Percentiles rank a stretch among this genome's conserved stretches.
Conservation (phyloP, 768 basidiomycete genomes). For the Flagelloscypha sp. region DNA sequence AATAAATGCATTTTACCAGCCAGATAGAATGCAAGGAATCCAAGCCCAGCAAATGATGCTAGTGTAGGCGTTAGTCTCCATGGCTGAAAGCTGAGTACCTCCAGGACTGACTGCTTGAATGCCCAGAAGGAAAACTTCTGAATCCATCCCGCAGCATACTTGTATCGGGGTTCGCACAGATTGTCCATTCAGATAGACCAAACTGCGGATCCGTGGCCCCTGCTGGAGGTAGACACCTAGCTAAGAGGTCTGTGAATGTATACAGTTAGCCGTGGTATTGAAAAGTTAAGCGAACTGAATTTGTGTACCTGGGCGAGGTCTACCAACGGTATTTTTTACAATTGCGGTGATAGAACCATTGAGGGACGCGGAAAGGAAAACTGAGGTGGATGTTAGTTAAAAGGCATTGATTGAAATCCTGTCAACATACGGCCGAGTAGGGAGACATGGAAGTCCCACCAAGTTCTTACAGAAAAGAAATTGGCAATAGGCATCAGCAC, state of each 20-base stretch:
- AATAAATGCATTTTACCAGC: conserved; percentile 92
- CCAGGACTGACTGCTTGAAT: conserved; percentile 64
- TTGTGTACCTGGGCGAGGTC: conserved; percentile 71
- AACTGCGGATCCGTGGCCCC: conserved; percentile 63
- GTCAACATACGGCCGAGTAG: conserved; percentile 5
- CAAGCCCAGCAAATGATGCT: conserved; percentile 93
- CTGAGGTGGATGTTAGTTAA: conserved; percentile 37
- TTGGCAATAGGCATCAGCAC: conserved; percentile 64
- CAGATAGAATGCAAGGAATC: conserved; percentile 80
- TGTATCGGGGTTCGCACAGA: conserved; percentile 69
- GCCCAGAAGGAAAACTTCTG: conserved; percentile 88
- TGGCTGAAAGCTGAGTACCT: neutral
- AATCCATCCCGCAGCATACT: conserved; percentile 71
- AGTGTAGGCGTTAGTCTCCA: conserved; percentile 4
- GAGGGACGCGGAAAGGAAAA: conserved; percentile 28
- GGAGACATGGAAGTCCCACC: conserved; percentile 74
- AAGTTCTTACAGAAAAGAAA: conserved; percentile 62
- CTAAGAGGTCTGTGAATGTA: conserved; percentile 43
- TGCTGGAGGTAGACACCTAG: conserved; percentile 59
- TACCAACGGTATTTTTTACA: conserved; percentile 79
- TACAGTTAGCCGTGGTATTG: neutral
- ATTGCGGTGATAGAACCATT: conserved; percentile 81
- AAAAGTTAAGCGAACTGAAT: neutral
- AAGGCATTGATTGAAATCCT: conserved; percentile 1
- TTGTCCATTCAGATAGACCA: conserved; percentile 62